Evolutionary conservation across 2,329 filamentous ascomycete species (phyloP), one percentile per base, ranked within the genome.

Genomic region (Dryadomyces sulphureus): DNA sequence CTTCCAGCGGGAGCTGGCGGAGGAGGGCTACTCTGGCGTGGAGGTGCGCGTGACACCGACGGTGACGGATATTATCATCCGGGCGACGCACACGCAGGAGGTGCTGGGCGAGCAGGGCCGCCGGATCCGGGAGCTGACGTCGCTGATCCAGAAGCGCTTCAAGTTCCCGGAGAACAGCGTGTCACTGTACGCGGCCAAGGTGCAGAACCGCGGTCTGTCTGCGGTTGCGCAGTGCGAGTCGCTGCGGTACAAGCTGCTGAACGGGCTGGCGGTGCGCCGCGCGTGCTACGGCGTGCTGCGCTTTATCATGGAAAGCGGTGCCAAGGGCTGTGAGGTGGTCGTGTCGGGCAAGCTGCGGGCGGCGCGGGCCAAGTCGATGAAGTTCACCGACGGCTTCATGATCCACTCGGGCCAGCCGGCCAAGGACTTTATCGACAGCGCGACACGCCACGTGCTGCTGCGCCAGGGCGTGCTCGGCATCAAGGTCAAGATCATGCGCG

Each of bases 361-460:
- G 69, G 92, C 92, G 64, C 88, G 92, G 78, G 92, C 92, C 72
- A 98, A 98, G 87, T 87, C 79, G 75, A 98, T 98, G 92, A 98
- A 98, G 84, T 98, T 98, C 84, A 98, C 92, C 71, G 89, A 98
- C 72, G 92, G 92, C 68, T 98, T 98, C 87, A 98, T 98, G 92
- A 98, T 98, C 75, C 92, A 98, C 86, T 98, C 92, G 64, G 92
- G 92, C 74, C 92, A 98, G 72, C 92, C 92, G 65, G 92, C 90
- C 65, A 90, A 93, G 75, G 92, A 98, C 75, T 98, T 98, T 77
- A 98, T 98, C 69, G 92, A 98, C 79, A 79, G 74, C 63, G 93
- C 93, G 60, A 96, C 92, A 64, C 92, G 92, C 62, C 92, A 98
- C 86, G 92, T 98, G 62, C 88, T 98, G 58, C 89, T 98, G 70